Evolutionary conservation across 805 yeast genomes (phyloP), one percentile per base, ranked within the genome.

Genomic region (Metschnikowia borealis): DNA sequence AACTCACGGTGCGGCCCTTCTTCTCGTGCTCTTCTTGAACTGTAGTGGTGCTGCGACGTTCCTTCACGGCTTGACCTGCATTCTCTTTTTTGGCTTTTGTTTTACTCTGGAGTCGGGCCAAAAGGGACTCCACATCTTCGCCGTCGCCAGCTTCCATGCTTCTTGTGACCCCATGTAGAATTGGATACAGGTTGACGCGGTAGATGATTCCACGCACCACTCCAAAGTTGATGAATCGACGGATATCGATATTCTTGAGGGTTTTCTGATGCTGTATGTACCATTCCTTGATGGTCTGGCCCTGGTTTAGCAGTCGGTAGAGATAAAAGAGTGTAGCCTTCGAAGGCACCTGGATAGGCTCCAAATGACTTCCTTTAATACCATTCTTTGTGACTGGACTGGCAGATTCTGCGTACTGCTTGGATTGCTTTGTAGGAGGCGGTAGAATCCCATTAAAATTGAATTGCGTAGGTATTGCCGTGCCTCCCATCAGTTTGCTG

Each of bases 161-260:
- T 38, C 68, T 66, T n/a, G 68, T 66, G 13, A 76, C 61, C 40
- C 68, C 64, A 34, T 66, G 71, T 47, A 81, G 65, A 1, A 88
- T 69, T 0, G 98, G 97, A 61, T 81, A 88, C 18, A 90, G 73
- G 49, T 86, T 79, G 1, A 90, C 87, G 46, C 97, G 70, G 63
- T 90, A 90, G 7, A 95, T 85, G 5, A 94, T 61, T 0, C 96
- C 89, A 53, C 89, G 79, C 21, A 89, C 71, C 2, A 89, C 77
- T 1, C 99, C 99, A 73, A 91, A 94, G 17, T 90, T 82, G 18
- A 94, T 73, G 58, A 94, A 88, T 48, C 96, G 71, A 54, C 98
- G 75, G 3, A 94, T 73, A 65, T 94, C 99, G 38, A 95, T 81
- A 54, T 82, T 78, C 26, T 70, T 65, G 15, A 94, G 69, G 3